phyloP scores from a whole-genome alignment of 2,329 filamentous ascomycete species.

The Zalaria sp. region DNA sequence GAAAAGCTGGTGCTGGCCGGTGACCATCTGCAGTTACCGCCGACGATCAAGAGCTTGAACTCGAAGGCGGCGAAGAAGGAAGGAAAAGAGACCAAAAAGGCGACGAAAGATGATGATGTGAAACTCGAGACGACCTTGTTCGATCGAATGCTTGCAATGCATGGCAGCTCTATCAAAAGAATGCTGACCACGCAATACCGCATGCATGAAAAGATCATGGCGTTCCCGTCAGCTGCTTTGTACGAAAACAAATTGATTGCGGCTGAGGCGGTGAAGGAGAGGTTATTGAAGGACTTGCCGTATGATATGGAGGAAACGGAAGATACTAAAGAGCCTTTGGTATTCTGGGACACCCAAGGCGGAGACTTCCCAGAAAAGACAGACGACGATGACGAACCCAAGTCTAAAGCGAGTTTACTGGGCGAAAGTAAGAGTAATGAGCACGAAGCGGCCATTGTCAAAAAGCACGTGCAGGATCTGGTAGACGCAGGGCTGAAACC shows the following conservation, averaged over 20 bases:
- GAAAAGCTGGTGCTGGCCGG: slow-evolving; percentile 82
- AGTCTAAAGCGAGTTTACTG: slow-evolving; percentile 50
- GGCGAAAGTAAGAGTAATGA: slow-evolving; percentile 83
- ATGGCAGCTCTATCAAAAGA: slow-evolving; percentile 72
- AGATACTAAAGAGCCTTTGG: slow-evolving; percentile 72
- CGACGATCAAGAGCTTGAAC: slow-evolving; percentile 73
- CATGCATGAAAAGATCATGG: slow-evolving; percentile 95
- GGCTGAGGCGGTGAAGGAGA: slow-evolving; percentile 59
- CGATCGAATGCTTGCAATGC: slow-evolving; percentile 68
- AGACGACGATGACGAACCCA: slow-evolving; percentile 55
- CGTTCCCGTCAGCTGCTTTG: slow-evolving; percentile 76
- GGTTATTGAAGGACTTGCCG: slow-evolving; percentile 62
- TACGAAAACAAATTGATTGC: slow-evolving; percentile 75
- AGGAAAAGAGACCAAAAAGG: slow-evolving; percentile 27
- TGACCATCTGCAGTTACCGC: slow-evolving; percentile 86
- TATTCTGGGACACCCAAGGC: slow-evolving; percentile 95
- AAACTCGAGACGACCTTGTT: slow-evolving; percentile 79
- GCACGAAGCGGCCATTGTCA: slow-evolving; percentile 73
- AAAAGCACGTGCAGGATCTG: slow-evolving; percentile 59
- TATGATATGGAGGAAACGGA: slow-evolving; percentile 70
- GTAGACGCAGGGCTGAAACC: slow-evolving; percentile 66
- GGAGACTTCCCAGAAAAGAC: slow-evolving; percentile 75
- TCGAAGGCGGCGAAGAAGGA: slow-evolving; percentile 22
- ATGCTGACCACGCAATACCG: slow-evolving; percentile 97
- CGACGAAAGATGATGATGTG: slow-evolving; percentile 21